A percentile compares a stretch with the other conserved stretches of the same genome.
Evolutionary conservation across 2,329 filamentous ascomycete genomes (phyloP).

Genomic region (Calonectria henricotiae): DNA sequence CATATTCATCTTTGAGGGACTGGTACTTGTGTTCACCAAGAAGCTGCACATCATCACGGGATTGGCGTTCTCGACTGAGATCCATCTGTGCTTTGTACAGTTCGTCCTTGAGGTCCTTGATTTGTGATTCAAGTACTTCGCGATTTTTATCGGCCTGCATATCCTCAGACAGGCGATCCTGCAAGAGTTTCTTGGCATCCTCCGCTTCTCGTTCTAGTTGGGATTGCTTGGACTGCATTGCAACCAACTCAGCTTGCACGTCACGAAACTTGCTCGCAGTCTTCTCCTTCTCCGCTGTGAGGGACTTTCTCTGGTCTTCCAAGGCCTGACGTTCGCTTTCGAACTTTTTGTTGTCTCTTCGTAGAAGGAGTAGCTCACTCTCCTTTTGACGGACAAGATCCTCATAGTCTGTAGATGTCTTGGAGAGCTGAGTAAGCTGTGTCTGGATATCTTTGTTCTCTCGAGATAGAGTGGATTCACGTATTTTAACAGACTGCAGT

Average conservation of each 20-base stretch:
- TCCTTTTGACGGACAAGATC: slow-evolving; percentile 95
- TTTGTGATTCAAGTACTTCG: slow-evolving; percentile 88
- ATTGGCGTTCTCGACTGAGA: slow-evolving; percentile 91
- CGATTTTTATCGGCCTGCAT: slow-evolving; percentile 86
- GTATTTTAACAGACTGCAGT: slow-evolving; percentile 79
- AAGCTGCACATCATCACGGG: slow-evolving; percentile 92
- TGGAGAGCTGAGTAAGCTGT: slow-evolving; percentile 88
- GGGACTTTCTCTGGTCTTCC: slow-evolving; percentile 82
- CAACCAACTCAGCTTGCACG: slow-evolving; percentile 89
- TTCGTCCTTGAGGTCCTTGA: slow-evolving; percentile 88
- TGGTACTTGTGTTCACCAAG: slow-evolving; percentile 91
- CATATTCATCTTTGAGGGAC: slow-evolving; percentile 87
- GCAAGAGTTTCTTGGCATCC: slow-evolving; percentile 88
- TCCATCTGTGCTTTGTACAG: slow-evolving; percentile 90
- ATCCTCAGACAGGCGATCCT: slow-evolving; percentile 92
- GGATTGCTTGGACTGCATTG: slow-evolving; percentile 86
- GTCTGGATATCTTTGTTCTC: slow-evolving; percentile 89
- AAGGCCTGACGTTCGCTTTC: slow-evolving; percentile 85
- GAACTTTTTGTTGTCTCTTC: slow-evolving; percentile 86
- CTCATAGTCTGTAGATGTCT: slow-evolving; percentile 95
- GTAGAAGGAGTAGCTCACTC: slow-evolving; percentile 89
- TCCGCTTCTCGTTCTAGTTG: slow-evolving; percentile 91
- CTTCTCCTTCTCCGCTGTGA: slow-evolving; percentile 85
- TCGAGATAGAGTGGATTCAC: slow-evolving; percentile 82
- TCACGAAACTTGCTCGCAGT: slow-evolving; percentile 84